A percentile compares a stretch with the other conserved stretches of the same genome.
Conservation (phyloP, 139 green algal species). For the Chlorella sp. region DNA sequence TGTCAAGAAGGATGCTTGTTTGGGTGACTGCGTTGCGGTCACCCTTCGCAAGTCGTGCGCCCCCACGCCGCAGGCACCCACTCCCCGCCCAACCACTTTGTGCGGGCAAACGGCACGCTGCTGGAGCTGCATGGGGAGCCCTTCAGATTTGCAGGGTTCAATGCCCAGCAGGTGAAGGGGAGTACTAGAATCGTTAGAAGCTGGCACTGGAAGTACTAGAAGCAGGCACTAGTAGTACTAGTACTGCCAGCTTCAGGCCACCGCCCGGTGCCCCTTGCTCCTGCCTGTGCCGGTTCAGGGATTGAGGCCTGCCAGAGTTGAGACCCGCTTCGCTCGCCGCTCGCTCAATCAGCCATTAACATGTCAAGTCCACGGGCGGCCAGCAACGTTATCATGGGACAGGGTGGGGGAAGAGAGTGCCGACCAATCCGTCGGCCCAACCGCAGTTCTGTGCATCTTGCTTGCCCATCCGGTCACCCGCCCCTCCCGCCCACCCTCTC, state of each 20-base stretch:
- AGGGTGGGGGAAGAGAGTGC: no score
- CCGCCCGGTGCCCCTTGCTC: no score
- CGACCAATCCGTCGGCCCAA: no score
- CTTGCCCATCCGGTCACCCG: background rate
- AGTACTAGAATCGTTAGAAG: background rate
- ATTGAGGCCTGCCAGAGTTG: no score
- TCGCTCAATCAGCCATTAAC: no score
- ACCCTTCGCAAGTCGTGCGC: no score
- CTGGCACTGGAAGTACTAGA: background rate
- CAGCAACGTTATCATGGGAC: no score
- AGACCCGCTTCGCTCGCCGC: no score
- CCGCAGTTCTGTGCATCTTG: background rate
- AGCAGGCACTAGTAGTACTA: background rate
- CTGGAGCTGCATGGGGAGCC: background rate
- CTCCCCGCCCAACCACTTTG: background rate
- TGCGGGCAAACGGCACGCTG: background rate
- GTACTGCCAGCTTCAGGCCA: background rate
- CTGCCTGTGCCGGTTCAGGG: no score
- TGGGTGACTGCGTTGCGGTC: no score
- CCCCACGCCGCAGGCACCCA: background rate
- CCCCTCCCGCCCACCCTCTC: background rate
- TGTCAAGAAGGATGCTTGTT: no score
- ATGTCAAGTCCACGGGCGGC: no score
- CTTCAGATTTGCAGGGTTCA: constrained; percentile 14
- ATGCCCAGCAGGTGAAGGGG: background rate